These are phyloP conservation scores for Russula ochroleuca DNA, from an alignment of 768 basidiomycete species.

Conservation along the genomic window DNA sequence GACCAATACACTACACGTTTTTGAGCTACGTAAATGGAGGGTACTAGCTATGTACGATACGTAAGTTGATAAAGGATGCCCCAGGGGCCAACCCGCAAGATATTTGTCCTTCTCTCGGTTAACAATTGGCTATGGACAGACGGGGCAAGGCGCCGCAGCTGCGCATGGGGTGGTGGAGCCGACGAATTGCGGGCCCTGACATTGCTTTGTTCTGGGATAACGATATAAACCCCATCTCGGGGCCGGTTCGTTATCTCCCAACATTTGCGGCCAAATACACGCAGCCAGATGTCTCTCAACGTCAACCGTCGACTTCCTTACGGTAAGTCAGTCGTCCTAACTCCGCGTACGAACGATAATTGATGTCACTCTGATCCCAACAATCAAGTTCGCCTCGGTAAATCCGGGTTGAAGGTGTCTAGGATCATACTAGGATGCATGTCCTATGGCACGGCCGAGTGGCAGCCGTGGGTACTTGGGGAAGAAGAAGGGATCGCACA, in stretches of 20 bases:
- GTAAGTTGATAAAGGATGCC: neutral
- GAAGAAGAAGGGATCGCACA: constrained; percentile 39
- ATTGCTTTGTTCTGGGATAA: neutral
- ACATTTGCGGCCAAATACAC: neutral
- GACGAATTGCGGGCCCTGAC: neutral
- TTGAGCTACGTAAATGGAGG: neutral
- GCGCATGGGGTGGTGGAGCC: neutral
- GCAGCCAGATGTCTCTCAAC: constrained; percentile 9
- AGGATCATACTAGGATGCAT: constrained; percentile 37
- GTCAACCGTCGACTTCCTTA: constrained; percentile 16
- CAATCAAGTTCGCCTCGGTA: constrained; percentile 32
- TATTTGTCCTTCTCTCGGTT: neutral
- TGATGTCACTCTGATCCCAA: neutral
- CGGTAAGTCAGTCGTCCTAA: constrained; percentile 1
- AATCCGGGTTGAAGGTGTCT: constrained; percentile 33
- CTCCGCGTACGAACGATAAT: neutral
- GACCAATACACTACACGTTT: neutral
- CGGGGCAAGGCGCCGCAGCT: neutral
- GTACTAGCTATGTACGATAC: neutral
- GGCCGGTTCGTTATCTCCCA: neutral
- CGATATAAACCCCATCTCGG: neutral
- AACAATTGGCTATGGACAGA: neutral
- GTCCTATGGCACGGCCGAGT: constrained; percentile 34
- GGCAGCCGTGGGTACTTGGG: constrained; percentile 38
- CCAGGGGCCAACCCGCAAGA: neutral